Evolutionary conservation across 1,284 basidiomycete genomes (phyloP).

Genomic region (Sutorius eximius): DNA sequence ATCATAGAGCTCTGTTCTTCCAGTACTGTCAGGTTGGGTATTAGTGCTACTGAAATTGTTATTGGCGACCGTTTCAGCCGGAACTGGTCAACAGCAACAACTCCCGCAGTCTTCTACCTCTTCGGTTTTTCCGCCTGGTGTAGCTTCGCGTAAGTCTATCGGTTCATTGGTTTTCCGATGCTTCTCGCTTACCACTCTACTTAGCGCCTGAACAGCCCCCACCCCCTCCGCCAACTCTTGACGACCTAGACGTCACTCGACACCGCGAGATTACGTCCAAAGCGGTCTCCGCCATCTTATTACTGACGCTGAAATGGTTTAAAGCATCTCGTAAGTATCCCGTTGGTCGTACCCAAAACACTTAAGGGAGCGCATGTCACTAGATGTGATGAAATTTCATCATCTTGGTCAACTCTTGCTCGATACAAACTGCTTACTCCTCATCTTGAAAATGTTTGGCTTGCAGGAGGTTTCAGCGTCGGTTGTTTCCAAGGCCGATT

Average conservation of each 20-base stretch:
- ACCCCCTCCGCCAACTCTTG: slow-evolving; percentile 77
- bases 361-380: slow-evolving; percentile 4
- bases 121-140: slow-evolving; percentile 66
- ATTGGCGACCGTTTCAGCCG: slow-evolving; percentile 84
- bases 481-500: slow-evolving; percentile 88
- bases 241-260: slow-evolving; percentile 92
- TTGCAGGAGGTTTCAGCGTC: slow-evolving; percentile 86
- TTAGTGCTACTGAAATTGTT: slow-evolving; percentile 87
- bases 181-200: slow-evolving; percentile 8
- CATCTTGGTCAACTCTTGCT: slow-evolving; percentile 93
- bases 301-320: slow-evolving; percentile 96
- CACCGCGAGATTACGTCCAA: slow-evolving; percentile 99
- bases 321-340: slow-evolving; percentile 85
- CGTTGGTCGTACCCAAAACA: neutral
- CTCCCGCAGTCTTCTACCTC: slow-evolving; percentile 60
- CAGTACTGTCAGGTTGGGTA: slow-evolving; percentile 83
- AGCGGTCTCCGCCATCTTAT: slow-evolving; percentile 91
- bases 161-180: neutral
- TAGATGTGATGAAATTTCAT: slow-evolving; percentile 98
- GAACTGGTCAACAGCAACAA: slow-evolving; percentile 54
- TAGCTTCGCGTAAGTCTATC: slow-evolving; percentile 60
- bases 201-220: slow-evolving; percentile 63
- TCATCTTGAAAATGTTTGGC: slow-evolving; percentile 98
- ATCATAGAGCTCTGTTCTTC: slow-evolving; percentile 70
- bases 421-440: slow-evolving; percentile 92